These are phyloP conservation scores for Xylariaceae sp. DNA, from an alignment of 2,329 filamentous ascomycete species.

Conservation along the genomic window DNA sequence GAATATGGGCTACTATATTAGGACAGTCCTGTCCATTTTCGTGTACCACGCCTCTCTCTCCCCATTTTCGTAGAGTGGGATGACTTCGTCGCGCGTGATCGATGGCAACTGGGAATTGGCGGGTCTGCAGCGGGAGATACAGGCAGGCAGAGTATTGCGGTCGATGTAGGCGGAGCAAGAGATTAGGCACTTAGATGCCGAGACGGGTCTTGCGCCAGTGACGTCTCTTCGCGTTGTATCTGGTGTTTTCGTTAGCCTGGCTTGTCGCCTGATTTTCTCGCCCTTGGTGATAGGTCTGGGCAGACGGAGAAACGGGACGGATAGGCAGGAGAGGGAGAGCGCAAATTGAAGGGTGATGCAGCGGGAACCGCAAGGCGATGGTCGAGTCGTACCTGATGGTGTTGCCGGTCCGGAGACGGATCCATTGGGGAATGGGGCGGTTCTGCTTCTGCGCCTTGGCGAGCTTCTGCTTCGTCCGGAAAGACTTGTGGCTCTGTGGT, in stretches of 20 bases:
- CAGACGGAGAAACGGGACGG: neutral
- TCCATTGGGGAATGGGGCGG: conserved; percentile 99
- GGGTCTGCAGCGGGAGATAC: conserved; percentile 10
- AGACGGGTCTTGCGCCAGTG: conserved; percentile 99
- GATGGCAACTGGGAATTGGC: conserved; percentile 22
- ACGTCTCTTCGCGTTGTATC: conserved; percentile 99
- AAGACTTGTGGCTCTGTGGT: conserved; percentile 98
- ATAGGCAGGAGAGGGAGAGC: neutral
- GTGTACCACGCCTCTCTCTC: neutral
- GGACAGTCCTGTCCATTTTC: conserved; percentile 5
- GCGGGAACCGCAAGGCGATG: conserved; percentile 1
- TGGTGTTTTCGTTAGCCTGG: conserved; percentile 38
- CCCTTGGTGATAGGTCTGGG: neutral
- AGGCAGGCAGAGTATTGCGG: conserved; percentile 13
- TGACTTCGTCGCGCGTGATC: conserved; percentile 15
- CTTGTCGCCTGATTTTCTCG: neutral
- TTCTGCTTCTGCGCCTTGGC: conserved; percentile 99
- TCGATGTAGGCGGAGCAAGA: conserved; percentile 34
- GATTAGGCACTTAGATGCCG: conserved; percentile 78
- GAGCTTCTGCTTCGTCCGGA: conserved; percentile 99
- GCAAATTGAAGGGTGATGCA: neutral
- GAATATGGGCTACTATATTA: conserved; percentile 4
- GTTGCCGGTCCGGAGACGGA: conserved; percentile 96
- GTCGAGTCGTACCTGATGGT: conserved; percentile 86
- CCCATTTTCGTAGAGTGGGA: conserved; percentile 8